These are phyloP conservation scores for Halteria grandinella DNA, from an alignment of 73 alveolate genomes.

Conservation along the genomic window DNA sequence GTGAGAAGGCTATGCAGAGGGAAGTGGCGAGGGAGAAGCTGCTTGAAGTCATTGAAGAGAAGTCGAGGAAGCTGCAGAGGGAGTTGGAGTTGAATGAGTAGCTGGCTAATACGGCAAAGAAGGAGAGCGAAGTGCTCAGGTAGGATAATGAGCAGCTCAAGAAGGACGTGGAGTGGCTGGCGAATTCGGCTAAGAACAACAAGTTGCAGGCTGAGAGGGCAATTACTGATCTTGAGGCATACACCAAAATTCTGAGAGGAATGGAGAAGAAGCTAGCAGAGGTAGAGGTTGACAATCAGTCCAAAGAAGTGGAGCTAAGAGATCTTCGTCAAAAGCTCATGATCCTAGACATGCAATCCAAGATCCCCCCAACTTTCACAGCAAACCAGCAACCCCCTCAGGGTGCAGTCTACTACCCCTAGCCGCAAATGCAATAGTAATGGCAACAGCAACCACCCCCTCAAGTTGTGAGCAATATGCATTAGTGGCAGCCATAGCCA, in stretches of 20 bases:
- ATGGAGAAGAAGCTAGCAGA: conserved; percentile 56
- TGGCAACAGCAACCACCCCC: too few species aligned
- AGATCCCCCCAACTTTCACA: too few species aligned
- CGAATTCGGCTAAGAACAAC: conserved; percentile 53
- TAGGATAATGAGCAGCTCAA: conserved; percentile 24
- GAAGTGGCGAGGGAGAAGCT: conserved; percentile 13
- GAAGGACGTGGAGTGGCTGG: conserved; percentile 64
- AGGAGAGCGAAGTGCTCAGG: background rate
- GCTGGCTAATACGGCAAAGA: background rate
- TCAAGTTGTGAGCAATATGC: too few species aligned
- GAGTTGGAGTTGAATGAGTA: background rate
- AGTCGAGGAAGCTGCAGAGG: background rate
- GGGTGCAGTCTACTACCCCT: too few species aligned
- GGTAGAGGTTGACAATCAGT: conserved; percentile 44
- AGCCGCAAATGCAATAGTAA: too few species aligned
- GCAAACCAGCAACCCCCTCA: too few species aligned
- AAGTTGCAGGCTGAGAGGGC: conserved; percentile 63
- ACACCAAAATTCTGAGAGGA: conserved; percentile 43
- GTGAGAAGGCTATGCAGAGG: background rate
- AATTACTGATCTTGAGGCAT: conserved; percentile 42
- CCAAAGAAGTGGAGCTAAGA: conserved; percentile 34
- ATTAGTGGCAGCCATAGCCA: too few species aligned
- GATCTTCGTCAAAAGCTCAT: too few species aligned
- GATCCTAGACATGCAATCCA: too few species aligned
- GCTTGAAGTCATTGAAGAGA: conserved; percentile 27